Evolutionary conservation across 2,329 filamentous ascomycete species (phyloP), one percentile per base, ranked within the genome.

Genomic region (Acrodontium crateriforme): DNA sequence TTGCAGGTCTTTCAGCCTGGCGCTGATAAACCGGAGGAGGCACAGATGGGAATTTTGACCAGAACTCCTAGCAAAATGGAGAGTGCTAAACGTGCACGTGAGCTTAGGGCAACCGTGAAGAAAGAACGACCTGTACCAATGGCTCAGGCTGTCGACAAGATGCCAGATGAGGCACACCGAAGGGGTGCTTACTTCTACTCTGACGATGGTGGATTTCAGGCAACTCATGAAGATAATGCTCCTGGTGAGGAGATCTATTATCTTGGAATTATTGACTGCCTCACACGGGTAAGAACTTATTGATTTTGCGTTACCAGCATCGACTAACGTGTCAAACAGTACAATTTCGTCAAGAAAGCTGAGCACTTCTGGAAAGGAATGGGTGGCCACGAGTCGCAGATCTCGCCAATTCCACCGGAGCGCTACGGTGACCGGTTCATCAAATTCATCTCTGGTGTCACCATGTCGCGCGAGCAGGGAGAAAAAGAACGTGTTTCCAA

Each of bases 301-400:
- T 16, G 12, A 9, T 6, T 3, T 16, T 8, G 13, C 13, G 18
- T 8, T 20, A 7, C 10, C 7, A 9, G 5, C n/a, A 23, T 27
- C 34, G 14, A 32, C 22, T 17, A 8, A 24, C 16, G 11, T 25
- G 6, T 15, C 3, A 19, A 21, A 15, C 45, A 92, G 82, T 98
- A 95, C 54, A 84, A 84, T 41, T 74, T 85, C 39, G 71, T 93
- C 56, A 98, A 98, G 60, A 87, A 89, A 51, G 71, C 87, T 36
- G 89, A 98, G 55, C 78, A 95, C 56, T 89, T 95, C 58, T 89
- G 85, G 78, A 98, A 98, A 62, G 87, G 89, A 19, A 62, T 95
- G 34, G 82, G 78, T 2, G 71, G 74, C 45, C 80, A 89, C 45
- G 76, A 82, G 44, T 74, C 71, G 18, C 77, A 94, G 50, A 95